phyloP scores from a whole-genome alignment of 352 stramenopile genomes.

The Thraustochytrium striatum region DNA sequence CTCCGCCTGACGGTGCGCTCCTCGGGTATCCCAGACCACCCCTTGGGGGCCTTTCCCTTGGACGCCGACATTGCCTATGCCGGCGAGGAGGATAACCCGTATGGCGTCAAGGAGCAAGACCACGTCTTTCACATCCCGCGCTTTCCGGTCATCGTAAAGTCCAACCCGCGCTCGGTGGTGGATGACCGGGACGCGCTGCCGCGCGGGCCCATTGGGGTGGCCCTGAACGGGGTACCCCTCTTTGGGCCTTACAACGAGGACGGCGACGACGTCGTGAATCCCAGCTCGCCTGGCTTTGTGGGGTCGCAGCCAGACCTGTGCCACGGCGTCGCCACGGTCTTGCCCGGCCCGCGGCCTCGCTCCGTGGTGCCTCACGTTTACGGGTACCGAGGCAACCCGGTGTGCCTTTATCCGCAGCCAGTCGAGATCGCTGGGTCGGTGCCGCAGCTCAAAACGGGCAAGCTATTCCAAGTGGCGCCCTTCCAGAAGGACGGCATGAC shows the following conservation, averaged over 20 bases:
- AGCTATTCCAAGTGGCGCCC: neutral
- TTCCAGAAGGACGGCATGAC: conserved; percentile 19
- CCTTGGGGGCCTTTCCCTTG: conserved; percentile 31
- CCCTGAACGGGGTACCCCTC: conserved; percentile 49
- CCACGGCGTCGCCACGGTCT: neutral
- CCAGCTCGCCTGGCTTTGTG: neutral
- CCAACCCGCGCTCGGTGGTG: conserved; percentile 17
- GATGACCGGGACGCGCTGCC: neutral
- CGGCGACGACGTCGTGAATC: neutral
- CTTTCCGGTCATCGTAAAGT: conserved; percentile 14
- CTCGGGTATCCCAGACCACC: conserved; percentile 34
- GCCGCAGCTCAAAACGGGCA: conserved; percentile 19
- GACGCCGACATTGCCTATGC: conserved; percentile 16
- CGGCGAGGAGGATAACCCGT: neutral
- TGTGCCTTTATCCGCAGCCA: conserved; percentile 21
- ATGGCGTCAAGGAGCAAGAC: neutral
- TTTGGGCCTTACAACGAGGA: conserved; percentile 3
- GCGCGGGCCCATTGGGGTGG: neutral
- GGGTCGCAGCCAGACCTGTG: conserved; percentile 37
- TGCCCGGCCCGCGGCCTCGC: neutral
- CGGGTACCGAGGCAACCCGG: conserved; percentile 18
- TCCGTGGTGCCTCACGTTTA: conserved; percentile 11
- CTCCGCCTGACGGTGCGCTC: conserved; percentile 10
- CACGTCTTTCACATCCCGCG: conserved; percentile 9
- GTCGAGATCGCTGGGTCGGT: neutral